Percentiles rank a stretch among this genome's conserved stretches.
Conservation (phyloP, 805 yeast genomes). For the Candida nemodendra region DNA sequence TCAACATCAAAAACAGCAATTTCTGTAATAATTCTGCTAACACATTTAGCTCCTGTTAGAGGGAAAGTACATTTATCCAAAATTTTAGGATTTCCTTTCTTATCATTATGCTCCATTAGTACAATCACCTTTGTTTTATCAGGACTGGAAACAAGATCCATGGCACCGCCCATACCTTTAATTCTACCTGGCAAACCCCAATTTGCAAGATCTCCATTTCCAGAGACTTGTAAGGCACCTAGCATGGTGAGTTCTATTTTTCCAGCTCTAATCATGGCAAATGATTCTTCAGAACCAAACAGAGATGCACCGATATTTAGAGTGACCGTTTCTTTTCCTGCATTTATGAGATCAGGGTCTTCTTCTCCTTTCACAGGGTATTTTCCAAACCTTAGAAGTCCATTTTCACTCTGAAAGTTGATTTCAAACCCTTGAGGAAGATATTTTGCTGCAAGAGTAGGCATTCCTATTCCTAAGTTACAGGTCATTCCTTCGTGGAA, state of each 20-base stretch:
- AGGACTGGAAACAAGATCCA: constrained; percentile 51
- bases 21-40: constrained; percentile 45
- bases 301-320: constrained; percentile 45
- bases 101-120: constrained; percentile 47
- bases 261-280: constrained; percentile 49
- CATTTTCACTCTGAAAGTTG: constrained; percentile 48
- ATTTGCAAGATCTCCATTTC: constrained; percentile 49
- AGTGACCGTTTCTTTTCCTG: constrained; percentile 53
- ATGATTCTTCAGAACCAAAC: constrained; percentile 51
- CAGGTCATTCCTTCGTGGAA: constrained; percentile 42
- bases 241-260: constrained; percentile 42
- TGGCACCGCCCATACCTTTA: constrained; percentile 56
- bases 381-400: constrained; percentile 50
- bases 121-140: constrained; percentile 44
- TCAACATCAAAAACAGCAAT: constrained; percentile 48
- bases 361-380: constrained; percentile 42
- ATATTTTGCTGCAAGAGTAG: constrained; percentile 45
- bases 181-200: constrained; percentile 53
- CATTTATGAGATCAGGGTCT: constrained; percentile 48
- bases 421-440: constrained; percentile 37
- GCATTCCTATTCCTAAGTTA: constrained; percentile 52
- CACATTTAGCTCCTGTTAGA: constrained; percentile 46
- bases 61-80: constrained; percentile 44
- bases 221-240: constrained; percentile 51
- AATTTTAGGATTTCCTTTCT: constrained; percentile 47